phyloP scores from a whole-genome alignment of 2,329 filamentous ascomycete genomes.

The Diaporthe eres region DNA sequence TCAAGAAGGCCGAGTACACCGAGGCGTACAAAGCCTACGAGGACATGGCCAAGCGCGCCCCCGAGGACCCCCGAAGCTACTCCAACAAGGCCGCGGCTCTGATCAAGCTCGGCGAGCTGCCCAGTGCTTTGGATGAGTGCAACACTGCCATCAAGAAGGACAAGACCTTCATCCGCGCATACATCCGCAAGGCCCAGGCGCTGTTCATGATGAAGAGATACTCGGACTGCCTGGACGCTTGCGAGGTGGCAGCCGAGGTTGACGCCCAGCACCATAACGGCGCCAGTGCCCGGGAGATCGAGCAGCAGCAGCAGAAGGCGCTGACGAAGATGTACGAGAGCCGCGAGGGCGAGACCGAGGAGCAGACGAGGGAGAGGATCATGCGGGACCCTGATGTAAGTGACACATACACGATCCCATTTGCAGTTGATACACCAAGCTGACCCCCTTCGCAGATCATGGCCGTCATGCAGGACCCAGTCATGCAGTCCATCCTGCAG shows the following conservation, averaged over 20 bases:
- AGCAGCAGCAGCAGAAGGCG: conserved; percentile 94
- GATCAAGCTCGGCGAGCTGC: conserved; percentile 97
- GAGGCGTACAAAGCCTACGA: conserved; percentile 93
- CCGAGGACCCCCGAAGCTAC: conserved; percentile 93
- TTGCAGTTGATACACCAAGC: not conserved
- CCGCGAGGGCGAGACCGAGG: conserved; percentile 94
- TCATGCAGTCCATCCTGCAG: conserved; percentile 98
- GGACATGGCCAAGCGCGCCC: conserved; percentile 97
- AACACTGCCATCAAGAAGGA: conserved; percentile 92
- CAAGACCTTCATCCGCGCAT: conserved; percentile 92
- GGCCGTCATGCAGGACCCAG: conserved; percentile 91
- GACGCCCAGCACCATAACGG: conserved; percentile 78
- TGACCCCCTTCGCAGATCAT: conserved; percentile 72
- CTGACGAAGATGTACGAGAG: conserved; percentile 90
- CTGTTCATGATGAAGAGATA: conserved; percentile 99
- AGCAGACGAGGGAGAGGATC: conserved; percentile 93
- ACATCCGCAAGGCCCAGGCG: conserved; percentile 95
- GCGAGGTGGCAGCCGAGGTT: conserved; percentile 82
- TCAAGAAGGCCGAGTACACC: conserved; percentile 97
- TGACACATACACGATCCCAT: conserved; percentile 37
- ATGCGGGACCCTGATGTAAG: conserved; percentile 91
- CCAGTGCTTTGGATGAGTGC: conserved; percentile 92
- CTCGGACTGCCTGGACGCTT: conserved; percentile 92
- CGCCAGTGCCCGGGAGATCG: conserved; percentile 91
- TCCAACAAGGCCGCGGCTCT: conserved; percentile 97